phyloP scores from a whole-genome alignment of 257 asterid species.

The Nicotiana otophora region DNA sequence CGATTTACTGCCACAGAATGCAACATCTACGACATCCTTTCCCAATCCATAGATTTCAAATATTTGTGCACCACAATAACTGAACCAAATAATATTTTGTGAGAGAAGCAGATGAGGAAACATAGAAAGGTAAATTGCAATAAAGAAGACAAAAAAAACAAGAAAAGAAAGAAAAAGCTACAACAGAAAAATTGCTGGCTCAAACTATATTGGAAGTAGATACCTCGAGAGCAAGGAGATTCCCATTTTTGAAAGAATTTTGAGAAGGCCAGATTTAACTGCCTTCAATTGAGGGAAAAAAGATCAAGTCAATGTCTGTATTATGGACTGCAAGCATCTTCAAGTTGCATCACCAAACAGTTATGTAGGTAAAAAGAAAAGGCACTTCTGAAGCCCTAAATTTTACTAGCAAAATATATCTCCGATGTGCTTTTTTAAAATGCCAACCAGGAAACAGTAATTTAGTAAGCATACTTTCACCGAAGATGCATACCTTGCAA shows the following conservation, averaged over 20 bases:
- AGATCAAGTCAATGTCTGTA: background rate
- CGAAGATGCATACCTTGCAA: constrained; percentile 53
- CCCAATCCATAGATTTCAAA: constrained; percentile 97
- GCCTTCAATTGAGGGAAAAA: constrained; percentile 49
- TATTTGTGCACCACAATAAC: constrained; percentile 98
- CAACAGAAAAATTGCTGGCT: background rate
- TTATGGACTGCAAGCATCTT: constrained; percentile 1
- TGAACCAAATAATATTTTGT: constrained; percentile 31
- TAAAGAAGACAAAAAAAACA: constrained; percentile 1
- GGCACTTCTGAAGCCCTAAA: constrained; percentile 1
- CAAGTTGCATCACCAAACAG: background rate
- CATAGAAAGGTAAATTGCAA: constrained; percentile 9
- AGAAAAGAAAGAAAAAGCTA: constrained; percentile 13
- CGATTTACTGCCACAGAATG: constrained; percentile 90
- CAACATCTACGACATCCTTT: constrained; percentile 65
- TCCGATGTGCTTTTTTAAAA: background rate
- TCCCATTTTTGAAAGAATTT: constrained; percentile 98
- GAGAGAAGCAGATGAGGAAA: constrained; percentile 14
- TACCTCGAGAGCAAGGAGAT: constrained; percentile 98
- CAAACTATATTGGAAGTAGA: constrained; percentile 6
- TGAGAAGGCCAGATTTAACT: constrained; percentile 74
- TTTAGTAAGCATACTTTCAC: constrained; percentile 6
- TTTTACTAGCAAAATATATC: background rate
- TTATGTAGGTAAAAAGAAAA: constrained; percentile 1
- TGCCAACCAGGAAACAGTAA: background rate